phyloP scores from a whole-genome alignment of 495 filamentous ascomycete species.

The Trichoderma parareesei region DNA sequence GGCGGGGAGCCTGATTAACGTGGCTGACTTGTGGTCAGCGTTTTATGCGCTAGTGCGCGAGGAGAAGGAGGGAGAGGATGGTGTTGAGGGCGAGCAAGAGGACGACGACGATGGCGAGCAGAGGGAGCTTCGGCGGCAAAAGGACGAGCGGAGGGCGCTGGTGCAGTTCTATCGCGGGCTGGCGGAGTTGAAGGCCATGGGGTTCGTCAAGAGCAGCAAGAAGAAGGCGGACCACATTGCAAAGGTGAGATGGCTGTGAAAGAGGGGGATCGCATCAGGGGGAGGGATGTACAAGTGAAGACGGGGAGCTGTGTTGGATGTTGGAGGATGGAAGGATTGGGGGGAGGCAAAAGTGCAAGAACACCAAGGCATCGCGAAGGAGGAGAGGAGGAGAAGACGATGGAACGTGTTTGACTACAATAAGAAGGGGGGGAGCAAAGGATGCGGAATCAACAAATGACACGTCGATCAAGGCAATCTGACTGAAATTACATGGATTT shows the following conservation, averaged over 20 bases:
- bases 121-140: constrained; percentile 14
- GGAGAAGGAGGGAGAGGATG: constrained; percentile 34
- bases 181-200: constrained; percentile 76
- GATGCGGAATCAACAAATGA: too few relatives aligned
- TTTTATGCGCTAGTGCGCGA: constrained; percentile 69
- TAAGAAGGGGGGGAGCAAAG: too few relatives aligned
- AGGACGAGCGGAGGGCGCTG: constrained; percentile 47
- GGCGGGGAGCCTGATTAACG: constrained; percentile 79
- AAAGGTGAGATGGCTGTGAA: constrained; percentile 50
- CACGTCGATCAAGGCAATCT: too few relatives aligned
- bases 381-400: too few relatives aligned
- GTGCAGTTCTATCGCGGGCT: constrained; percentile 73
- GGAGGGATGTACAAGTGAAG: too few relatives aligned
- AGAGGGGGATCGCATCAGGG: background rate
- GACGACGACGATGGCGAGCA: background rate
- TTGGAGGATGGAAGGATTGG: too few relatives aligned
- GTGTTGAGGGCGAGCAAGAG: background rate
- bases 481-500: too few relatives aligned
- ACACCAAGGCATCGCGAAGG: too few relatives aligned
- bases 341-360: too few relatives aligned
- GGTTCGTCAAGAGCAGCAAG: constrained; percentile 79
- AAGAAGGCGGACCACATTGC: constrained; percentile 89
- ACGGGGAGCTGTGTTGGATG: too few relatives aligned
- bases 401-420: too few relatives aligned
- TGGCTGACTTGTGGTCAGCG: constrained; percentile 81